Conservation (phyloP, 306 rosid species). For the Malus sieversii region DNA sequence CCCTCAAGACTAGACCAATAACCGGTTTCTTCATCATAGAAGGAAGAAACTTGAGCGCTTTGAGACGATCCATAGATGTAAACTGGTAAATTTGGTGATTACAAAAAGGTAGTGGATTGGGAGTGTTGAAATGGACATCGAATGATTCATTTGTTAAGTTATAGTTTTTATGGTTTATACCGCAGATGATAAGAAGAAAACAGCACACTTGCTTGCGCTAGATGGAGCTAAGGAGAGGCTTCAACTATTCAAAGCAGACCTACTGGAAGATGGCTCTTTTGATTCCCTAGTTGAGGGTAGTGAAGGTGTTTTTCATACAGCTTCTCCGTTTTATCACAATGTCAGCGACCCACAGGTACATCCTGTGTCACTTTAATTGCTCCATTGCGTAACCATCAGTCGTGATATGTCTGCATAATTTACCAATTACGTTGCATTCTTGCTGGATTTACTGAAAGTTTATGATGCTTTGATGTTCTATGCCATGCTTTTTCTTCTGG, state of each 20-base stretch:
- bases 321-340: conserved; percentile 16
- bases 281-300: conserved; percentile 23
- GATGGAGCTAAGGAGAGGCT: conserved; percentile 34
- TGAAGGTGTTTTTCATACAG: conserved; percentile 30
- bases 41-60: too few species aligned
- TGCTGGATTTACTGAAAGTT: neutral
- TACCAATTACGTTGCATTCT: neutral
- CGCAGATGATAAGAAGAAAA: conserved; percentile 24
- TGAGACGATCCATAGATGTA: neutral
- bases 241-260: conserved; percentile 23
- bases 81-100: neutral
- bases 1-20: neutral
- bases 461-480: neutral
- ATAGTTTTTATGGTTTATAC: neutral
- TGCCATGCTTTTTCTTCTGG: neutral
- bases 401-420: neutral
- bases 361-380: neutral
- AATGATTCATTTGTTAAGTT: neutral
- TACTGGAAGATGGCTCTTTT: conserved; percentile 24
- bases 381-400: neutral
- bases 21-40: too few species aligned
- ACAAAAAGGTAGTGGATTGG: neutral
- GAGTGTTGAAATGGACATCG: neutral
- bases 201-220: conserved; percentile 17
- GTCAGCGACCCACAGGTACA: conserved; percentile 24